Evolutionary conservation across 805 yeast species (phyloP).

Genomic region (Saccharomycopsis microspora): DNA sequence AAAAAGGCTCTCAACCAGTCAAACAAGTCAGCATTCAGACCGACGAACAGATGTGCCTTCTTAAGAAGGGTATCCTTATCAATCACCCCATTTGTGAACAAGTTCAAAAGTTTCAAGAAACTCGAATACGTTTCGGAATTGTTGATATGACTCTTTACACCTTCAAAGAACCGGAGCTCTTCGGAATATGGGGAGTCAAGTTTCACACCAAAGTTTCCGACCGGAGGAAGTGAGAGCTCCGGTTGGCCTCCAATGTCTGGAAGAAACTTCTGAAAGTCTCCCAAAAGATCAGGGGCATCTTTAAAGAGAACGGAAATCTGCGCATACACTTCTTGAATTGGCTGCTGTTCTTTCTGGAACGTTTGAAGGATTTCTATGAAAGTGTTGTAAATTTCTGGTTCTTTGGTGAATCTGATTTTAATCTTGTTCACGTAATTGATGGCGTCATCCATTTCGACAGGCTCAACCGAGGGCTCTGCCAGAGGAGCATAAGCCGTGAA

Average conservation of each 20-base stretch:
- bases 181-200: neutral
- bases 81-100: conserved; percentile 84
- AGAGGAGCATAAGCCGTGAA: conserved; percentile 12
- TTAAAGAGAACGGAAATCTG: conserved; percentile 84
- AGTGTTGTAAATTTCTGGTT: conserved; percentile 92
- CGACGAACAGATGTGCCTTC: conserved; percentile 77
- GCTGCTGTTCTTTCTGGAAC: conserved; percentile 91
- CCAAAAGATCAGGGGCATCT: conserved; percentile 88
- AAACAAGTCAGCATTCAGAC: conserved; percentile 65
- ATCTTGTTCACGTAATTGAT: conserved; percentile 93
- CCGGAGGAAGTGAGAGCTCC: conserved; percentile 50
- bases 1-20: conserved; percentile 91
- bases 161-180: conserved; percentile 85
- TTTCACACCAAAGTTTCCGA: conserved; percentile 52
- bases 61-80: conserved; percentile 74
- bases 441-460: conserved; percentile 91
- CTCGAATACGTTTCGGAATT: conserved; percentile 87
- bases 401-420: conserved; percentile 83
- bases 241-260: conserved; percentile 52
- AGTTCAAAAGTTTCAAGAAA: conserved; percentile 76
- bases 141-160: conserved; percentile 78
- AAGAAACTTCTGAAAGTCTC: conserved; percentile 89
- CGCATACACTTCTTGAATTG: conserved; percentile 88
- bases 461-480: conserved; percentile 16
- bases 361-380: conserved; percentile 93